phyloP scores from a whole-genome alignment of 2,329 filamentous ascomycete genomes.

The Colletotrichum chlorophyti region DNA sequence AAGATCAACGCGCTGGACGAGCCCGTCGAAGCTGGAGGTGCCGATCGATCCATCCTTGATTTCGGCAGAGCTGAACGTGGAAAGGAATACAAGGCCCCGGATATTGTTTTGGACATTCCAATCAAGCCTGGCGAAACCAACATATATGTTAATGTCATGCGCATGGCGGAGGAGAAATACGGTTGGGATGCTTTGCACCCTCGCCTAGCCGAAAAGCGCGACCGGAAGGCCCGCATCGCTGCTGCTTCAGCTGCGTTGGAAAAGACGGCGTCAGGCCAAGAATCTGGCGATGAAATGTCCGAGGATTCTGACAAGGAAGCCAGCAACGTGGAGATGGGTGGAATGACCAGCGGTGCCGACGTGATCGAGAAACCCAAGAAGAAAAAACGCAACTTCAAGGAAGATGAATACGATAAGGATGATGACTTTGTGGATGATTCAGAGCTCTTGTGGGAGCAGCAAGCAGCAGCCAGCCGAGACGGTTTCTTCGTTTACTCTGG shows the following conservation, averaged over 20 bases:
- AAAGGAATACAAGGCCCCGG: slow-evolving; percentile 69
- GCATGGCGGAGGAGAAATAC: slow-evolving; percentile 90
- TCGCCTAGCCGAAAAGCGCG: slow-evolving; percentile 85
- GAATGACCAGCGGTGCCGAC: slow-evolving; percentile 65
- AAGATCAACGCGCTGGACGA: slow-evolving; percentile 59
- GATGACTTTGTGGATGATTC: slow-evolving; percentile 92
- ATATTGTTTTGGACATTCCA: slow-evolving; percentile 83
- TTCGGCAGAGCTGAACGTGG: slow-evolving; percentile 66
- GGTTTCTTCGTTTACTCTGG: slow-evolving; percentile 99
- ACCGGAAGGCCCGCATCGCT: slow-evolving; percentile 86
- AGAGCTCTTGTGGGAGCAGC: slow-evolving; percentile 93
- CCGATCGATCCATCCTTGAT: slow-evolving; percentile 63
- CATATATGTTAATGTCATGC: slow-evolving; percentile 94
- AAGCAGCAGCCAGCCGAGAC: slow-evolving; percentile 91
- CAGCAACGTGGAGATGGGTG: slow-evolving; percentile 90
- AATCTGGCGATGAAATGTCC: slow-evolving; percentile 84
- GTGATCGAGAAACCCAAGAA: slow-evolving; percentile 68
- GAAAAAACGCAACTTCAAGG: slow-evolving; percentile 81
- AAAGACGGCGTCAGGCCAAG: slow-evolving; percentile 71
- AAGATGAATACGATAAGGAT: slow-evolving; percentile 84
- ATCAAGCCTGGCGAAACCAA: slow-evolving; percentile 79
- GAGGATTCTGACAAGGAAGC: slow-evolving; percentile 80
- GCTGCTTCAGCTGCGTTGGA: slow-evolving; percentile 88
- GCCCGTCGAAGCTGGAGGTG: slow-evolving; percentile 37
- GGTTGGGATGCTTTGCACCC: slow-evolving; percentile 95